These are phyloP conservation scores for Fusarium irregulare DNA, from an alignment of 2,329 filamentous ascomycete genomes.

Conservation along the genomic window DNA sequence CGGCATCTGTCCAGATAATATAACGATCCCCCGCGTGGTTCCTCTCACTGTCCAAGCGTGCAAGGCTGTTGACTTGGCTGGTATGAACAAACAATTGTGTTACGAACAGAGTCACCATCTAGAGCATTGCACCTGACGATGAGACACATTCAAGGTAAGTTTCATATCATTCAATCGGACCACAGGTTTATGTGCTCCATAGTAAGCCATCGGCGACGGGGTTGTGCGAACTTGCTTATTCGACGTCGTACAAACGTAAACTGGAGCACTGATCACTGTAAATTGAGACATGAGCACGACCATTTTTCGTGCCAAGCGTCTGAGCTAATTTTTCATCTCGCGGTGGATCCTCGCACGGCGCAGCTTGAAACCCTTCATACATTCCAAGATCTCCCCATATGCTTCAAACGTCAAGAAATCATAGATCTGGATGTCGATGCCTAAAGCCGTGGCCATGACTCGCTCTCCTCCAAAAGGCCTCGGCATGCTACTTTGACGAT, in stretches of 20 bases:
- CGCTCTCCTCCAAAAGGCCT: not conserved
- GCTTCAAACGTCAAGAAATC: not conserved
- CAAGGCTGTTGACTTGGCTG: not conserved
- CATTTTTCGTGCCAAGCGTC: not conserved
- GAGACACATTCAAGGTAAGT: not conserved
- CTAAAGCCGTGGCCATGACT: not conserved
- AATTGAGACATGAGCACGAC: not conserved
- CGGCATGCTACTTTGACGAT: not conserved
- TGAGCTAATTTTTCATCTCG: not conserved
- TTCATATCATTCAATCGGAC: not conserved
- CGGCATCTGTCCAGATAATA: not conserved
- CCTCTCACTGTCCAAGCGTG: not conserved
- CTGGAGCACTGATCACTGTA: not conserved
- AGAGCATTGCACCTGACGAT: not conserved
- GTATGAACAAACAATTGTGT: not conserved
- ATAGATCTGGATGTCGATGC: not conserved
- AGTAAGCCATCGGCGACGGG: not conserved
- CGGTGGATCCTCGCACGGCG: not conserved
- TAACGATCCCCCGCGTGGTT: not conserved
- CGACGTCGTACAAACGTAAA: not conserved
- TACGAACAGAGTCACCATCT: too few relatives aligned
- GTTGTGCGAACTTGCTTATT: not conserved
- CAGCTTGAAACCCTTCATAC: not conserved
- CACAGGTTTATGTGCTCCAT: not conserved
- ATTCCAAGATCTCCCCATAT: not conserved